Conservation (phyloP, 1,139 yeast species). For the Yamadazyma songkhlaensis region DNA sequence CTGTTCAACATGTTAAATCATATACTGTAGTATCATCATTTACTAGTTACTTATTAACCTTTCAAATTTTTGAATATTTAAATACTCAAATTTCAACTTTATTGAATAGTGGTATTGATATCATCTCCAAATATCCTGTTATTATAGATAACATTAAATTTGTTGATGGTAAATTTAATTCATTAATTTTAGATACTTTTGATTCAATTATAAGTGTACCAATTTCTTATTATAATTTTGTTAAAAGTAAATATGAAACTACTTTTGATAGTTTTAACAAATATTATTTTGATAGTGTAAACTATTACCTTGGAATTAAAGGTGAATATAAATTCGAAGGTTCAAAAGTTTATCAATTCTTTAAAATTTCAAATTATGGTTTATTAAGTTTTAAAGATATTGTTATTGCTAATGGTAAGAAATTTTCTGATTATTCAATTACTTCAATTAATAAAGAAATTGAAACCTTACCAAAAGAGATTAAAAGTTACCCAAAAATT, state of each 20-base stretch:
- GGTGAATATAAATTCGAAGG: slow-evolving; percentile 19
- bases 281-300: slow-evolving; percentile 28
- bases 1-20: slow-evolving; percentile 32
- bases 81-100: slow-evolving; percentile 22
- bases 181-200: slow-evolving; percentile 21
- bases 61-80: slow-evolving; percentile 20
- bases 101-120: slow-evolving; percentile 5
- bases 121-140: slow-evolving; percentile 15
- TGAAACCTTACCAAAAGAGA: slow-evolving; percentile 19
- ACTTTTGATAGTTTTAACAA: slow-evolving; percentile 19
- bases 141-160: slow-evolving; percentile 23
- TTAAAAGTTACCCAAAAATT: slow-evolving; percentile 29
- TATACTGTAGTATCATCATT: slow-evolving; percentile 28
- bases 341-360: slow-evolving; percentile 27
- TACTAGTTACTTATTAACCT: slow-evolving; percentile 24
- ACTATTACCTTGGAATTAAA: slow-evolving; percentile 30
- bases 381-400: slow-evolving; percentile 16
- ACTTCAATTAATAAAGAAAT: slow-evolving; percentile 15
- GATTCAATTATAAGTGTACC: slow-evolving; percentile 17
- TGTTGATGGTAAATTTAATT: slow-evolving; percentile 28
- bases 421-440: slow-evolving; percentile 30
- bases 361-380: slow-evolving; percentile 24
- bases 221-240: slow-evolving; percentile 12
- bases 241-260: slow-evolving; percentile 5
- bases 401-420: slow-evolving; percentile 27